A percentile compares a stretch with the other conserved stretches of the same genome.
These are phyloP conservation scores for Aspergillus viridinutans DNA, from an alignment of 2,329 filamentous ascomycete genomes.

Conservation along the genomic window DNA sequence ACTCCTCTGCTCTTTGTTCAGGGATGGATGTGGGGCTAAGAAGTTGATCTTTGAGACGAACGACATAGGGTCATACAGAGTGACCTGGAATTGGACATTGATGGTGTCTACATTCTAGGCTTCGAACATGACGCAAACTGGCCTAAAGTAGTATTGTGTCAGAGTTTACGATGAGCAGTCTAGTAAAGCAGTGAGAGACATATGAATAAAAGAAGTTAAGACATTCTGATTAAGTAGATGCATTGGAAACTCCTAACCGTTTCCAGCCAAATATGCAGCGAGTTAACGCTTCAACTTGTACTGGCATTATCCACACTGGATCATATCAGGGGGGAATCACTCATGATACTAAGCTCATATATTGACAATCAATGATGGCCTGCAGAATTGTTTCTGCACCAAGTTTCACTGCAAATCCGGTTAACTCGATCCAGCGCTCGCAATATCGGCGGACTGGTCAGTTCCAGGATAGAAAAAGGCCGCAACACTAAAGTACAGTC, in stretches of 20 bases:
- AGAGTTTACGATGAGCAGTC: too few relatives aligned
- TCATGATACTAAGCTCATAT: background rate
- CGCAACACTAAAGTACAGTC: slow-evolving; percentile 37
- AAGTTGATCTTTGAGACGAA: background rate
- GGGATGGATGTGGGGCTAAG: background rate
- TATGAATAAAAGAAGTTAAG: background rate
- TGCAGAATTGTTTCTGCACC: background rate
- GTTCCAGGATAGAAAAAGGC: slow-evolving; percentile 36
- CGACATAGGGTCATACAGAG: background rate
- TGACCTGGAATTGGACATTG: background rate
- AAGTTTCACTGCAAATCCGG: background rate
- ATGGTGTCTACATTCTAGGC: background rate
- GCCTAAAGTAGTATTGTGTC: too few relatives aligned
- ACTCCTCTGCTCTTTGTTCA: background rate
- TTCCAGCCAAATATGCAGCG: background rate
- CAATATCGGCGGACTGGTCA: slow-evolving; percentile 25
- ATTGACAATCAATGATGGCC: background rate
- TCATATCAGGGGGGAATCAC: background rate
- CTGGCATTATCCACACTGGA: background rate
- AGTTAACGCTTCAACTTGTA: background rate
- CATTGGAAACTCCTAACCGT: background rate
- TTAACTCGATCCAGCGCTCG: slow-evolving; percentile 10
- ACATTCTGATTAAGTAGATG: background rate
- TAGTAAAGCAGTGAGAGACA: background rate
- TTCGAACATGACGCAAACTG: background rate